A percentile compares a stretch with the other conserved stretches of the same genome.
These are phyloP conservation scores for Gonapodya sp. DNA, from an alignment of 192 early-diverging fungal species.

Conservation along the genomic window DNA sequence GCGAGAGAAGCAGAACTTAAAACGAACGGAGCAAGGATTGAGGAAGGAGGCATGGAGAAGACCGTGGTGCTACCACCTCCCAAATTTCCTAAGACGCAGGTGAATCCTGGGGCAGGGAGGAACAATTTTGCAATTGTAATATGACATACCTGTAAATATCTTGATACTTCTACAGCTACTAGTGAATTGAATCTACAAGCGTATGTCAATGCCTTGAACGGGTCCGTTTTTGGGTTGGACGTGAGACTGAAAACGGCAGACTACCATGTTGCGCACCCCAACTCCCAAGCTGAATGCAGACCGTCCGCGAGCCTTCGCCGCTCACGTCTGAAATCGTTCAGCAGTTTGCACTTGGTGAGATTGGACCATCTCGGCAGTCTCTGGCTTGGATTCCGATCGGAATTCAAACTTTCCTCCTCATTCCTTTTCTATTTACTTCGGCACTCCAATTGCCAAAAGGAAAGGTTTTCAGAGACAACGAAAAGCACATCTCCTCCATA, in stretches of 20 bases:
- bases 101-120: neutral
- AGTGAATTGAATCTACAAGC: too few relatives aligned
- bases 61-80: neutral
- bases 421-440: too few relatives aligned
- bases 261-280: too few relatives aligned
- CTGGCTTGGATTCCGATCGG: too few relatives aligned
- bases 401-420: too few relatives aligned
- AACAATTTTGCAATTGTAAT: neutral
- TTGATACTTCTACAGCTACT: too few relatives aligned
- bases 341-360: neutral
- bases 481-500: conserved; percentile 60
- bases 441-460: too few relatives aligned
- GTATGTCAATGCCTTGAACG: too few relatives aligned
- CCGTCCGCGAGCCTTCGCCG: neutral
- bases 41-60: too few relatives aligned
- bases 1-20: neutral
- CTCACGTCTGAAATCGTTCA: neutral
- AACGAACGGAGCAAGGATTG: neutral
- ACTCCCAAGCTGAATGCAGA: neutral
- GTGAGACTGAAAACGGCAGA: too few relatives aligned
- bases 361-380: too few relatives aligned
- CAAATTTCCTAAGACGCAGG: neutral
- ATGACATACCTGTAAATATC: neutral
- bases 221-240: too few relatives aligned
- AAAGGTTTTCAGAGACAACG: conserved; percentile 73